Conservation (phyloP, 106 monocot species). For the Dioscorea dumetorum region DNA sequence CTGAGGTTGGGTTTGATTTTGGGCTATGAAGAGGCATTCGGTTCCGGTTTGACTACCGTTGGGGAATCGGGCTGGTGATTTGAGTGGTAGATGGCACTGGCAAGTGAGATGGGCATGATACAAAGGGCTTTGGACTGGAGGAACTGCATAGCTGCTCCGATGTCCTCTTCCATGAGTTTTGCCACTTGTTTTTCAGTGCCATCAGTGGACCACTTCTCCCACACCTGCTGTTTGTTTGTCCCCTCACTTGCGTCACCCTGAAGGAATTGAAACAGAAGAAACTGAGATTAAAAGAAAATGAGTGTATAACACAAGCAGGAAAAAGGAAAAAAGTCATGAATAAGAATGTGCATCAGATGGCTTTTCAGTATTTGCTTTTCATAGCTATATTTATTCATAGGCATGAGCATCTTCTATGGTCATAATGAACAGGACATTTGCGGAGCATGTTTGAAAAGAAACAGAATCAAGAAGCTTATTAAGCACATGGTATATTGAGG, state of each 20-base stretch:
- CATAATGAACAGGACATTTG: too few species aligned
- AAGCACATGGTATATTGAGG: too few species aligned
- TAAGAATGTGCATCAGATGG: too few species aligned
- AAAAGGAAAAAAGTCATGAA: too few species aligned
- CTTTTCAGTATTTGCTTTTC: too few species aligned
- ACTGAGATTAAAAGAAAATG: too few species aligned
- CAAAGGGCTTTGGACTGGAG: slow-evolving; percentile 65
- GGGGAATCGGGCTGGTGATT: slow-evolving; percentile 28
- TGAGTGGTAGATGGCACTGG: slow-evolving; percentile 47
- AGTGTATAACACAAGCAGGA: too few species aligned
- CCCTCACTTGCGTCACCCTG: slow-evolving; percentile 44
- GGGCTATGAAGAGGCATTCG: slow-evolving; percentile 39
- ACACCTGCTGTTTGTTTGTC: slow-evolving; percentile 29
- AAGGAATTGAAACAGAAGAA: background rate
- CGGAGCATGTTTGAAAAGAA: too few species aligned
- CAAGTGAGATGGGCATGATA: slow-evolving; percentile 60
- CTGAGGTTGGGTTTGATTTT: too few species aligned
- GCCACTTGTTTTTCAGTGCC: slow-evolving; percentile 59
- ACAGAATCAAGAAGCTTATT: too few species aligned
- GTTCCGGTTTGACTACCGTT: slow-evolving; percentile 41
- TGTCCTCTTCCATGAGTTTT: slow-evolving; percentile 67
- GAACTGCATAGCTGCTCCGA: slow-evolving; percentile 59
- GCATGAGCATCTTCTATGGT: too few species aligned
- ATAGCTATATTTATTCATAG: too few species aligned
- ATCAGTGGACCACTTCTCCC: slow-evolving; percentile 64